These are phyloP conservation scores for Trichoderma erinaceum DNA, from an alignment of 495 filamentous ascomycete genomes.

Conservation along the genomic window DNA sequence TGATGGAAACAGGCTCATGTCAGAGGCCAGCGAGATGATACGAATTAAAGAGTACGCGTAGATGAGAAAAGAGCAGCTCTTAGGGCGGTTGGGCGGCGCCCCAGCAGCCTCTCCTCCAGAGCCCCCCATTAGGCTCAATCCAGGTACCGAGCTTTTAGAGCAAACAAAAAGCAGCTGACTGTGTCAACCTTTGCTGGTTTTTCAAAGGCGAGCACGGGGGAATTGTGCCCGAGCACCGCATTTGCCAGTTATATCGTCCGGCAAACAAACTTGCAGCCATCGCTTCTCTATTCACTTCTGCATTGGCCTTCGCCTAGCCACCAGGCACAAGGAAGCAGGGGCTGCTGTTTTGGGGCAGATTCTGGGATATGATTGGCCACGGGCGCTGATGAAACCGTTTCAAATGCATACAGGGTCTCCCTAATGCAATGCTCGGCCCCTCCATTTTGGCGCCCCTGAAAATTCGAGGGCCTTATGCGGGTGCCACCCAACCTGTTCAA, in stretches of 20 bases:
- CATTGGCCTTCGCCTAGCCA: background rate
- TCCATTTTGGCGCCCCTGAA: constrained; percentile 10
- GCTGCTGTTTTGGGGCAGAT: constrained; percentile 6
- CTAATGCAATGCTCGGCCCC: constrained; percentile 5
- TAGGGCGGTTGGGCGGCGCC: background rate
- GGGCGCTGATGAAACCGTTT: background rate
- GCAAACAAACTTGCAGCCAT: constrained; percentile 2
- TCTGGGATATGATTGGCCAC: background rate
- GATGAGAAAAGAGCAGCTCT: background rate
- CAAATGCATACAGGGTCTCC: constrained; percentile 7
- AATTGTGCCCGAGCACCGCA: background rate
- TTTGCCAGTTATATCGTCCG: background rate
- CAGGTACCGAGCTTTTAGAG: background rate
- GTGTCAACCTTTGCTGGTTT: background rate
- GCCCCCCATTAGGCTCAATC: background rate
- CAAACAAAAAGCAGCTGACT: background rate
- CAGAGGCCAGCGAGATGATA: background rate
- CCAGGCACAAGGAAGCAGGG: constrained; percentile 1
- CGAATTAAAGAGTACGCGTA: background rate
- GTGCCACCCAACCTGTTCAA: background rate
- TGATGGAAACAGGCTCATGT: background rate
- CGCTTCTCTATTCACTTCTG: background rate
- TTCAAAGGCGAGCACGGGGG: background rate
- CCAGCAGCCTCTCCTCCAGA: background rate
- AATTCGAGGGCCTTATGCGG: background rate